Percentiles rank a stretch among this genome's conserved stretches.
Evolutionary conservation across 768 basidiomycete genomes (phyloP).

Genomic region (Suillus hirtellus): DNA sequence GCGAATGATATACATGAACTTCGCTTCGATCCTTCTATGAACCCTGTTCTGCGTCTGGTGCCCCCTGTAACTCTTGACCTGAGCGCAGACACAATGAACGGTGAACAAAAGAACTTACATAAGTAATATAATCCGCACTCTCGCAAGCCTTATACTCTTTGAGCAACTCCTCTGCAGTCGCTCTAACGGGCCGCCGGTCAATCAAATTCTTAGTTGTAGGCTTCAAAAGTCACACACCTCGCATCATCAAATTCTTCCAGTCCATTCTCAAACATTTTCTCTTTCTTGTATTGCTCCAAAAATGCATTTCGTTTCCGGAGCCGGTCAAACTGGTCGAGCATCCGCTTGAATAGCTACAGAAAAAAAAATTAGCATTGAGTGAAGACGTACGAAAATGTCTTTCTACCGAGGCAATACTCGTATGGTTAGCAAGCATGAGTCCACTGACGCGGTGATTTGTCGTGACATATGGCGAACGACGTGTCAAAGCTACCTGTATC

Average conservation of each 20-base stretch:
- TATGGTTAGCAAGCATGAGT: conserved; percentile 98
- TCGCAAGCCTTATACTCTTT: conserved; percentile 98
- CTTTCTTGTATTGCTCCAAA: conserved; percentile 96
- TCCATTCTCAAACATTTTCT: conserved; percentile 91
- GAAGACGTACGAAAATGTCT: not conserved
- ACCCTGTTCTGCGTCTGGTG: conserved; percentile 33
- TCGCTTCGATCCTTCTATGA: conserved; percentile 12
- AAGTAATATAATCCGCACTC: conserved; percentile 90
- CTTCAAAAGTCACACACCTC: conserved; percentile 50
- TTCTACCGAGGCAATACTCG: conserved; percentile 93
- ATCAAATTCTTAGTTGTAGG: not conserved
- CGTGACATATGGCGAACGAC: conserved; percentile 84
- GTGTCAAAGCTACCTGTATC: conserved; percentile 94
- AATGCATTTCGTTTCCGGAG: conserved; percentile 89
- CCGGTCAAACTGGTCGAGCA: conserved; percentile 93
- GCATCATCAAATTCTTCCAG: conserved; percentile 97
- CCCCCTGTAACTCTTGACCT: conserved; percentile 25
- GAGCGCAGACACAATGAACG: not conserved
- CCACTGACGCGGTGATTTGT: conserved; percentile 95
- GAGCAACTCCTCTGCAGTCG: conserved; percentile 82
- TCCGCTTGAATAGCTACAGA: conserved; percentile 86
- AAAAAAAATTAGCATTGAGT: not conserved
- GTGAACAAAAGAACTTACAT: conserved; percentile 46
- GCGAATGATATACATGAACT: not conserved
- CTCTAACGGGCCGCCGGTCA: conserved; percentile 42